phyloP scores from a whole-genome alignment of 345 rosid species.

The Hibiscus mutabilis region DNA sequence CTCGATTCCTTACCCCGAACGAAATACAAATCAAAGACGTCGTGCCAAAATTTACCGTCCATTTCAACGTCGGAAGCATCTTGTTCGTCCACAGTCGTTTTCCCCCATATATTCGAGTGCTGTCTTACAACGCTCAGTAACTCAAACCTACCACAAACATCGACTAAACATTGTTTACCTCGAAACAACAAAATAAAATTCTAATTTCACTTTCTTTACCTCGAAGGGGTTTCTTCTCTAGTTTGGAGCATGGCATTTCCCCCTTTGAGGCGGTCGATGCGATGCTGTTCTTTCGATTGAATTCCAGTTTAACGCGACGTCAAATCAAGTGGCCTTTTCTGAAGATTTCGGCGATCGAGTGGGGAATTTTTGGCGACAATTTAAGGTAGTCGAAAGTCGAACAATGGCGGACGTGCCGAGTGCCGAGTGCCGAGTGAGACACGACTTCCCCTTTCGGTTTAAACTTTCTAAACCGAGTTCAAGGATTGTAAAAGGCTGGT shows the following conservation, averaged over 20 bases:
- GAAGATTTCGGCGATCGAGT: neutral
- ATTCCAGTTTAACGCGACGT: neutral
- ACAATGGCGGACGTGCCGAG: too few species aligned
- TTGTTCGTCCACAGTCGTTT: slow-evolving; percentile 35
- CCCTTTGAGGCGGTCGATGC: neutral
- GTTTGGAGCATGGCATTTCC: slow-evolving; percentile 29
- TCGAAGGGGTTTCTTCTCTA: slow-evolving; percentile 50
- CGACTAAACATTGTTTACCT: neutral
- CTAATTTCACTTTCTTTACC: slow-evolving; percentile 24
- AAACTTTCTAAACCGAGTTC: too few species aligned
- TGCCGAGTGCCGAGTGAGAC: too few species aligned
- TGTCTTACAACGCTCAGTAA: slow-evolving; percentile 76
- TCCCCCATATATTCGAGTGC: slow-evolving; percentile 63
- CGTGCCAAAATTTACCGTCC: slow-evolving; percentile 84
- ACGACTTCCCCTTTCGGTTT: too few species aligned
- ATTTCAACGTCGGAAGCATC: slow-evolving; percentile 67
- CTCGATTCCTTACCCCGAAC: slow-evolving; percentile 68
- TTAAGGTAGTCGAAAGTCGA: too few species aligned
- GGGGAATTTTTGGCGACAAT: neutral
- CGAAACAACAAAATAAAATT: neutral
- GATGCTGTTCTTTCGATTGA: neutral
- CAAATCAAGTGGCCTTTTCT: neutral
- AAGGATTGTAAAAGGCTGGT: too few species aligned
- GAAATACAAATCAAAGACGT: slow-evolving; percentile 79
- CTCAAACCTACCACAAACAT: slow-evolving; percentile 37